phyloP scores from a whole-genome alignment of 306 rosid species.

The Purshia tridentata region DNA sequence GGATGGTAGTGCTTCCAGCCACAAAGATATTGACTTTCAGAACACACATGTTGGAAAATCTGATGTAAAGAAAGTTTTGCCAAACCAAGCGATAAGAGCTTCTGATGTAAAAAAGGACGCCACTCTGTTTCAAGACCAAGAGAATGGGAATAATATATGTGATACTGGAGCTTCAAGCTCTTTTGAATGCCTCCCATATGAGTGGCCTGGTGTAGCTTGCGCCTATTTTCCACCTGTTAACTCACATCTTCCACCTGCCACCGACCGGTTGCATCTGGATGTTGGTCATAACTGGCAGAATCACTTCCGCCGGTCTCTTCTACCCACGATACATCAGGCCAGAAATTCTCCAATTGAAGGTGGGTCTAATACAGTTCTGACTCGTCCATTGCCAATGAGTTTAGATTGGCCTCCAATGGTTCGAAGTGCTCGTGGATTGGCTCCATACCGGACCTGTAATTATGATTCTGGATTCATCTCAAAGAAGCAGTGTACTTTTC shows the following conservation, averaged over 20 bases:
- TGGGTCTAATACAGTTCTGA: conserved; percentile 59
- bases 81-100: conserved; percentile 48
- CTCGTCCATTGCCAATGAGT: conserved; percentile 77
- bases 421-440: conserved; percentile 63
- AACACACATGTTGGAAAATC: conserved; percentile 28
- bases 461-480: conserved; percentile 74
- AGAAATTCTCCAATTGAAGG: conserved; percentile 62
- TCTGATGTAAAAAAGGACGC: conserved; percentile 46
- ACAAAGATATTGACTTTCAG: conserved; percentile 32
- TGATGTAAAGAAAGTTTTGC: conserved; percentile 36
- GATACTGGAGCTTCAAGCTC: conserved; percentile 49
- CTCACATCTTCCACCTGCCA: conserved; percentile 81
- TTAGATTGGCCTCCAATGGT: conserved; percentile 93
- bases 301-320: conserved; percentile 76
- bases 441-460: conserved; percentile 55
- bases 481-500: conserved; percentile 64
- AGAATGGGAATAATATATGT: conserved; percentile 42
- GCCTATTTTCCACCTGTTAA: conserved; percentile 66
- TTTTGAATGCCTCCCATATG: conserved; percentile 66
- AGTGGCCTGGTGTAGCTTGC: conserved; percentile 87
- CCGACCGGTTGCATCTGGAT: conserved; percentile 93
- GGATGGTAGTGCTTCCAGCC: conserved; percentile 36
- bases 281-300: conserved; percentile 93
- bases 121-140: conserved; percentile 41
- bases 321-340: conserved; percentile 66